A percentile compares a stretch with the other conserved stretches of the same genome.
Conservation (phyloP, 129 eudicot species). For the Centrapalus pauciflorus region DNA sequence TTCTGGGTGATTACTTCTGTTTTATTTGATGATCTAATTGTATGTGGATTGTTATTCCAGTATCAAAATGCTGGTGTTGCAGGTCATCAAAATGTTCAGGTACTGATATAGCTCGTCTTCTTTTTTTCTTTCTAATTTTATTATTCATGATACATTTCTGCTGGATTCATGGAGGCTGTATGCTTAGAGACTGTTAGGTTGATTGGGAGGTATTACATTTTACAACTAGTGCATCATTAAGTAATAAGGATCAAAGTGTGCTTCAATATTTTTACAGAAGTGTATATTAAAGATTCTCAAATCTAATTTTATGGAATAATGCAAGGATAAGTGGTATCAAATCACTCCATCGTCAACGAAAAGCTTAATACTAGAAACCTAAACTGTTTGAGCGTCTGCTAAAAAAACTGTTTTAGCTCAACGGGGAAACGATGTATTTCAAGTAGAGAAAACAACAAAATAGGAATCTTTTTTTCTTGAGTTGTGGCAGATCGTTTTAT, state of each 20-base stretch:
- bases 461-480: no score
- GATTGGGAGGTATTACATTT: background rate
- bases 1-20: background rate
- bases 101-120: conserved; percentile 7
- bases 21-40: background rate
- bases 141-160: background rate
- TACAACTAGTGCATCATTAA: background rate
- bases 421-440: background rate
- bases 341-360: background rate
- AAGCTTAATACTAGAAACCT: no score
- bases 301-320: background rate
- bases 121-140: background rate
- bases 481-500: no score
- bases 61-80: conserved; percentile 57
- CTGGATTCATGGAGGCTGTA: background rate
- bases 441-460: background rate
- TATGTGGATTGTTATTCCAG: conserved; percentile 31
- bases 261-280: background rate
- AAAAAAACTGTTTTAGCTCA: no score
- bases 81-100: conserved; percentile 60
- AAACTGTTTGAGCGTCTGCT: no score
- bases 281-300: background rate
- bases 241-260: background rate
- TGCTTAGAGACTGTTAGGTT: background rate
- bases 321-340: background rate